A percentile compares a stretch with the other conserved stretches of the same genome.
phyloP scores from a whole-genome alignment of 2,329 filamentous ascomycete species.

The Trematosphaeria pertusa region DNA sequence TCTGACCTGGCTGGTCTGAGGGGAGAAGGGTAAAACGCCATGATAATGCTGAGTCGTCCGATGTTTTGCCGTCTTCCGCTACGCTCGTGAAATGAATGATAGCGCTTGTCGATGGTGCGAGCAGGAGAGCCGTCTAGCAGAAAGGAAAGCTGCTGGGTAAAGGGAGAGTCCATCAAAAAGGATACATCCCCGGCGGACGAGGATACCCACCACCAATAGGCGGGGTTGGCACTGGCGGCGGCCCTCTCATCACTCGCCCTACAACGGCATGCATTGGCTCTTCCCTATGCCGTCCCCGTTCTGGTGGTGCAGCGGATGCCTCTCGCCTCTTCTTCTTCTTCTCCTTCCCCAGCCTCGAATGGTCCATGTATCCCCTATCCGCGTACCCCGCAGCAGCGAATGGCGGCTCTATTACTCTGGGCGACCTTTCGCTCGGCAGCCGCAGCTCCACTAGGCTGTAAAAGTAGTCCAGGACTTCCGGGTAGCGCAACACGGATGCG shows the following conservation, averaged over 20 bases:
- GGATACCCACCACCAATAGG: slow-evolving; percentile 39
- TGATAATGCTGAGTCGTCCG: slow-evolving; percentile 4
- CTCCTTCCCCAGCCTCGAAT: slow-evolving; percentile 31
- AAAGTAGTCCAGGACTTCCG: slow-evolving; percentile 81
- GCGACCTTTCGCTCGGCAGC: slow-evolving; percentile 63
- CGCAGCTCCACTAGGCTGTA: slow-evolving; percentile 73
- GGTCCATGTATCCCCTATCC: slow-evolving; percentile 42
- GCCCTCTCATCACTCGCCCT: slow-evolving; percentile 33
- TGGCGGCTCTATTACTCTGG: slow-evolving; percentile 47
- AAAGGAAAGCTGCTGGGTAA: too few relatives aligned
- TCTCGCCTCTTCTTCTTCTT: slow-evolving; percentile 47
- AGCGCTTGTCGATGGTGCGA: too few relatives aligned
- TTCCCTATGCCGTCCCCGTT: slow-evolving; percentile 22
- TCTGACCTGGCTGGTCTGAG: not conserved
- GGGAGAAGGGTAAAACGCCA: slow-evolving; percentile 4
- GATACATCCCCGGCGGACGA: slow-evolving; percentile 32
- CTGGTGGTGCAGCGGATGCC: slow-evolving; percentile 28
- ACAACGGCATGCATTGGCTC: slow-evolving; percentile 27
- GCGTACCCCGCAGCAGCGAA: slow-evolving; percentile 48
- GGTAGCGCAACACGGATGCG: slow-evolving; percentile 75
- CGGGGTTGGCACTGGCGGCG: slow-evolving; percentile 45
- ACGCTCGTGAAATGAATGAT: too few relatives aligned
- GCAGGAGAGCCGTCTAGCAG: too few relatives aligned
- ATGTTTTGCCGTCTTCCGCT: too few relatives aligned
- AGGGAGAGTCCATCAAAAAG: slow-evolving; percentile 21